Percentiles rank a stretch among this genome's conserved stretches.
phyloP scores from a whole-genome alignment of 2,329 filamentous ascomycete genomes.

The Fusarium pilosicola region DNA sequence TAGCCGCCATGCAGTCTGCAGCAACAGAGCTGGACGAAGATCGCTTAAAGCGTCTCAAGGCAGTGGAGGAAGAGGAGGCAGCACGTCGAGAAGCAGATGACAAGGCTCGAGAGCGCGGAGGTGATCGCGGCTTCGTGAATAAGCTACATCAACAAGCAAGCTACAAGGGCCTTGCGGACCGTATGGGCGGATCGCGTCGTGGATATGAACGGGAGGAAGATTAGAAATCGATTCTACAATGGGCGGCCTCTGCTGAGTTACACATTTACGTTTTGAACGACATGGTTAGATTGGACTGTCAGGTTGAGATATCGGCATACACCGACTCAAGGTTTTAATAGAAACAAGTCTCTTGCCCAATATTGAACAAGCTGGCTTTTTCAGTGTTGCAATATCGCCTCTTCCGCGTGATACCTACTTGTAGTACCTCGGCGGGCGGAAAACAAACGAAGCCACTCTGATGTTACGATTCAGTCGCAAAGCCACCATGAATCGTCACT shows the following conservation, averaged over 20 bases:
- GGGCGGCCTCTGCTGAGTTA: not conserved
- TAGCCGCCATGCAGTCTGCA: constrained; percentile 78
- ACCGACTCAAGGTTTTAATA: not conserved
- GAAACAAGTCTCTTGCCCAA: not conserved
- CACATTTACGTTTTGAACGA: not conserved
- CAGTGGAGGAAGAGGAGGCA: constrained; percentile 73
- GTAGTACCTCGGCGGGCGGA: not conserved
- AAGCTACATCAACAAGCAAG: constrained; percentile 69
- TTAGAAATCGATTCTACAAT: constrained; percentile 30
- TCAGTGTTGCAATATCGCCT: not conserved
- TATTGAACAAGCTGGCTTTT: not conserved
- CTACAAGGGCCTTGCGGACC: constrained; percentile 61
- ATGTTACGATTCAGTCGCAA: not conserved
- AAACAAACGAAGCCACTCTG: not conserved
- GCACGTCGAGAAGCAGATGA: constrained; percentile 74
- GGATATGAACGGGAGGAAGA: constrained; percentile 60
- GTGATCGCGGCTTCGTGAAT: constrained; percentile 72
- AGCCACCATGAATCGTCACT: not conserved
- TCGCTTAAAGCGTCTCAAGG: constrained; percentile 73
- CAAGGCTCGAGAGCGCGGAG: constrained; percentile 68
- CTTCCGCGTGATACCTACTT: not conserved
- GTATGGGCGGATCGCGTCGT: constrained; percentile 60
- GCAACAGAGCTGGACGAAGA: constrained; percentile 76
- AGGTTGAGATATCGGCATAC: not conserved
- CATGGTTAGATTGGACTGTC: not conserved